A percentile compares a stretch with the other conserved stretches of the same genome.
Conservation (phyloP, 129 eudicot species). For the Tagetes patula region DNA sequence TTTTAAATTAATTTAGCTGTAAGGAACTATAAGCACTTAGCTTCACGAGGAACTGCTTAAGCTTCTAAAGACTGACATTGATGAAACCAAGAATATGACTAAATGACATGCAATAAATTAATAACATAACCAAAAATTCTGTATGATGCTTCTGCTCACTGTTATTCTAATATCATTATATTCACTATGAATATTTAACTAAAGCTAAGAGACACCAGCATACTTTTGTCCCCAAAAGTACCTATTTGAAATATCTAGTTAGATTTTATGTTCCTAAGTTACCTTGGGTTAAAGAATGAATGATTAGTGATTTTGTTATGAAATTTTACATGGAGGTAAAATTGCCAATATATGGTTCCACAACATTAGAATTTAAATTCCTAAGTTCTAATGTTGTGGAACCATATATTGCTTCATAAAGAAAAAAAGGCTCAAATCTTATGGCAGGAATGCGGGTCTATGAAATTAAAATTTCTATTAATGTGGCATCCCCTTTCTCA, state of each 20-base stretch:
- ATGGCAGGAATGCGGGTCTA: background rate
- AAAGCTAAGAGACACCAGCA: constrained; percentile 3
- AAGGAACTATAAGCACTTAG: background rate
- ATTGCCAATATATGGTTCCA: background rate
- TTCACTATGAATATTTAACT: background rate
- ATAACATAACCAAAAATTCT: background rate
- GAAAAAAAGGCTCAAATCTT: background rate
- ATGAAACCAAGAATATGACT: constrained; percentile 4
- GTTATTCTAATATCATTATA: background rate
- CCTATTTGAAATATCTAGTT: background rate
- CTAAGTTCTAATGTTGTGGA: no score
- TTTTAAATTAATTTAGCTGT: background rate
- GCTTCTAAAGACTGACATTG: background rate
- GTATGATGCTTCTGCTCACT: background rate
- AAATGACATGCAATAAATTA: background rate
- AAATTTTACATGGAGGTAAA: background rate
- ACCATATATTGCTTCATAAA: background rate
- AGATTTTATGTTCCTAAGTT: background rate
- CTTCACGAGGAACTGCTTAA: background rate
- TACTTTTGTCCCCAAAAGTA: background rate
- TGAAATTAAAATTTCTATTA: background rate
- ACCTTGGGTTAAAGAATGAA: background rate
- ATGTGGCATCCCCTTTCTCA: background rate
- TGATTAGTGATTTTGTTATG: background rate
- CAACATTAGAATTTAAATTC: no score